These are phyloP conservation scores for Gentiana dahurica DNA, from an alignment of 257 asterid species.

Conservation along the genomic window DNA sequence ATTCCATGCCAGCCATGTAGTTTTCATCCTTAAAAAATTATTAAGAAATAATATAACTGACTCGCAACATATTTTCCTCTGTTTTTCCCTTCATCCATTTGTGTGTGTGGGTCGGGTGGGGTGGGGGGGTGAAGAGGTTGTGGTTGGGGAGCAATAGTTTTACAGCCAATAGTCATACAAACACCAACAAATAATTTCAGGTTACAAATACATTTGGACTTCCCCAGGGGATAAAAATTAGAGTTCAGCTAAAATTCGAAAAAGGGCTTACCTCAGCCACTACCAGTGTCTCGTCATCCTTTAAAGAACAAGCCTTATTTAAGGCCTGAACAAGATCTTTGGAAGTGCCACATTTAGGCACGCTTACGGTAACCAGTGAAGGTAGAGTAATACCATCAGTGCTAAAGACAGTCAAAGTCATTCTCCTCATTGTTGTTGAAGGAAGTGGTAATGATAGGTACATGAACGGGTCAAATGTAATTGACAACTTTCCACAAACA, in stretches of 20 bases:
- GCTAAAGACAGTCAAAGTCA: constrained; percentile 53
- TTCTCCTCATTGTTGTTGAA: constrained; percentile 32
- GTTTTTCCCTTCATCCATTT: too few relatives aligned
- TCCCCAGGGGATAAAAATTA: too few relatives aligned
- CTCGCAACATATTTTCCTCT: too few relatives aligned
- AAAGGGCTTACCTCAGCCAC: constrained; percentile 46
- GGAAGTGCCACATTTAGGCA: constrained; percentile 42
- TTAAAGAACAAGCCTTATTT: constrained; percentile 33
- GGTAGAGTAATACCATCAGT: constrained; percentile 35
- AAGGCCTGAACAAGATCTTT: constrained; percentile 49
- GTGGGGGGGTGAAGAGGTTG: too few relatives aligned
- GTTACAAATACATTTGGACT: too few relatives aligned
- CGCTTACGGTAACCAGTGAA: constrained; percentile 31
- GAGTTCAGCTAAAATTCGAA: background rate
- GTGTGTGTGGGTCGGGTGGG: too few relatives aligned
- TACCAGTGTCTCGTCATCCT: constrained; percentile 43
- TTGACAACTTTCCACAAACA: constrained; percentile 45
- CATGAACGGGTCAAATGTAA: constrained; percentile 64
- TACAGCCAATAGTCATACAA: too few relatives aligned
- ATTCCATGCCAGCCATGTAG: background rate
- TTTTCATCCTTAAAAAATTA: constrained; percentile 1
- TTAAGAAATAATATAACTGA: background rate
- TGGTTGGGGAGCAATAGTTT: too few relatives aligned
- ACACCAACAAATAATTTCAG: too few relatives aligned
- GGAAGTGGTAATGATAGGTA: constrained; percentile 63